Evolutionary conservation across 805 yeast genomes (phyloP).

Genomic region (Metschnikowia proteae): DNA sequence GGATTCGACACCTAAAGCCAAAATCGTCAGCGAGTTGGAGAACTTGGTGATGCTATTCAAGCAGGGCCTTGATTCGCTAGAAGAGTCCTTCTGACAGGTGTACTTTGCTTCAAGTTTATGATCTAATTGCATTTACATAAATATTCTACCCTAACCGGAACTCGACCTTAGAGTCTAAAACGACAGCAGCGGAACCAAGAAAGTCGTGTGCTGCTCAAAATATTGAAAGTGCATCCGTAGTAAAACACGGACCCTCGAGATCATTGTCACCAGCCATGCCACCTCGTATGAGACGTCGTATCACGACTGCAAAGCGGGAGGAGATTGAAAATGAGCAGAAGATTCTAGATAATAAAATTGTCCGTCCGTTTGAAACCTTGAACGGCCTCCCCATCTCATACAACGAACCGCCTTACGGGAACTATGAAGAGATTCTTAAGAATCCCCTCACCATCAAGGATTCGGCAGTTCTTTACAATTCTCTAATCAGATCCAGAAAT

Average conservation of each 20-base stretch:
- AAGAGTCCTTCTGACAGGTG: constrained; percentile 12
- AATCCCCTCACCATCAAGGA: constrained; percentile 70
- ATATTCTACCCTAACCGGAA: no score
- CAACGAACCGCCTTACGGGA: constrained; percentile 58
- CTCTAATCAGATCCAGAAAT: constrained; percentile 70
- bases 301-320: constrained; percentile 39
- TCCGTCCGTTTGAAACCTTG: constrained; percentile 62
- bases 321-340: constrained; percentile 42
- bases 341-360: constrained; percentile 32
- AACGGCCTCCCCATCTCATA: constrained; percentile 66
- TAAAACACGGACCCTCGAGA: neutral
- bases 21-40: constrained; percentile 36
- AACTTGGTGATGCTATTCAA: constrained; percentile 34
- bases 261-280: constrained; percentile 24
- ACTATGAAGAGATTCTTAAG: constrained; percentile 46
- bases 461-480: constrained; percentile 65
- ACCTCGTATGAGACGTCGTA: constrained; percentile 43
- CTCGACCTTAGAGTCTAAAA: no score
- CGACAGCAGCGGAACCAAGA: no score
- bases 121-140: neutral
- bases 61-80: constrained; percentile 41
- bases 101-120: neutral
- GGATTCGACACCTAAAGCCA: constrained; percentile 35
- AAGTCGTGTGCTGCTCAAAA: constrained; percentile 1
- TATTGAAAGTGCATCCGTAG: neutral